Base-by-base conservation (phyloP, 1,139 yeast species). In the Debaryomycetaceae sp. region DNA sequence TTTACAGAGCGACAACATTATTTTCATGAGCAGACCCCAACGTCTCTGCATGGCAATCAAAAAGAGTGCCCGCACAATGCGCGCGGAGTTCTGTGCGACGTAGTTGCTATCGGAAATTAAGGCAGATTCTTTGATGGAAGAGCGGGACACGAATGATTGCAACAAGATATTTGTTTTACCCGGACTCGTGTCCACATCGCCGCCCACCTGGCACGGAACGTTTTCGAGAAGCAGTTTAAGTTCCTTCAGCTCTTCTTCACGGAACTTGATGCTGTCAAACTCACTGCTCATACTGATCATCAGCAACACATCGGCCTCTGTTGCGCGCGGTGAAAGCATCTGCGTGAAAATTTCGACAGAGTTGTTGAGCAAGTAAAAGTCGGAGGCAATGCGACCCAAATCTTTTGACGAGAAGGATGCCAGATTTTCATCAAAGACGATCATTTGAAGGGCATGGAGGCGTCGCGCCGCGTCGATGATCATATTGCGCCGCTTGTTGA, bases 261-360 rank as follows among this genome's bases (percentile, higher is more conserved):
- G 71, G 37, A 79, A 77, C 42, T 83, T 85, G 32, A 92, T 74
- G 32, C 87, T 77, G 46, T 90, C 96, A 51, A 92, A 92, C 49
- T 92, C 99, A 32, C 87, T 77, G 54, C 95, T 82, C 83, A 80
- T 80, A 53, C 95, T 77, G 30, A 92, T 71, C 72, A 87, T 79
- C 0, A 95, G 77, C 22, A 92, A 56, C 1, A 87, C 79, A 52
- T 87, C 96, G 0, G 96, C 96, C 43, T 86, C 97, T 0, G 94
- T 75, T 1, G 95, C 95, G 23, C 68, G 55, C 1, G 96, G 93
- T 36, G 71, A 80, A 51, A 87, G 68, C 71, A 82, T 68, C 41
- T 78, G 80, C 48, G 86, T 87, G 60, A 92, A 90, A 3, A 86
- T 71, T 48, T 90, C 98, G 25, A 92, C 79, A 18, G 94, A 76